Base-by-base conservation (phyloP, 805 yeast genomes). In the Cyberlindnera xishuangbannaensis region DNA sequence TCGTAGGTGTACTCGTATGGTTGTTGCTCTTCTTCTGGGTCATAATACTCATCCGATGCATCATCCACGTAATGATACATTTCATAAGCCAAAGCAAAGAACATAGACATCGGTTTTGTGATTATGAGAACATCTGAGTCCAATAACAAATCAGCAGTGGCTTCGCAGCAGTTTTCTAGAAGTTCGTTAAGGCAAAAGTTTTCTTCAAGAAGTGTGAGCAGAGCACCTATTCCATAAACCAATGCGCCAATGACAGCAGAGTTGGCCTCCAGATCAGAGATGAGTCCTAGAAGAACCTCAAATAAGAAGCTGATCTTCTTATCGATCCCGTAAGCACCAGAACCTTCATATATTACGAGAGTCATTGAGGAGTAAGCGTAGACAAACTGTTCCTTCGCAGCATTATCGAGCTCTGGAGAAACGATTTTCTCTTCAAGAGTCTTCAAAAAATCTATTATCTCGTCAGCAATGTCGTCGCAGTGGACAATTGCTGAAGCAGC, bases 1-100 rank as follows among this genome's bases (percentile, higher is more conserved):
- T 68, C 69, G 30, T 67, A 76, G 20, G 65, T 68, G 41, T 76
- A 79, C 34, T 64, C 59, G 50, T 71, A 75, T 3, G 83, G 83
- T 39, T 65, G 61, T 13, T 62, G 61, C 40, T 65, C 64, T 39
- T 56, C 69, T 13, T 68, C 73, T 4, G 56, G 62, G 20, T 66
- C 67, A 11, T 61, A 64, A 1, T 55, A 63, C 18, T 44, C 50
- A 23, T 63, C 70, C 4, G 55, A 64, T 2, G 55, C 63, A n/a
- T 57, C 62, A 40, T 73, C 76, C 19, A 57, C 59, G 46, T 61
- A 52, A 9, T 41, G 31, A 22, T 36, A 52, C 21, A 41, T 44
- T 22, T 52, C 56, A 40, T 44, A 52, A 12, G 40, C 39, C 13
- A 50, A 34, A 7, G 51, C 56, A 31, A 44, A 38, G 2, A 52